Conservation (phyloP, 2,329 filamentous ascomycete genomes). For the Pleochaeta shiraiana region DNA sequence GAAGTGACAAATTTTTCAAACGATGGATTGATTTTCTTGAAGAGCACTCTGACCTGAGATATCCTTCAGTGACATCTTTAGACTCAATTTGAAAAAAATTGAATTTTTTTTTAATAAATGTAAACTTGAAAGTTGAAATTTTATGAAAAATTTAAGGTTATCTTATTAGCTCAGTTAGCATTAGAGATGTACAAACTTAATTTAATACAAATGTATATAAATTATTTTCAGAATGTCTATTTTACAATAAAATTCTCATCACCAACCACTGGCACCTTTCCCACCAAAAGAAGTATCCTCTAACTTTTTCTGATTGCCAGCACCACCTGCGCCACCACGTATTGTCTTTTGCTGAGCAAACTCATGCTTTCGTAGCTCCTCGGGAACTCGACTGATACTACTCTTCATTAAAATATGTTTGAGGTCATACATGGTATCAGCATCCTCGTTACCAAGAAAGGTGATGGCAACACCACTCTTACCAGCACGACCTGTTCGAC, state of each 20-base stretch:
- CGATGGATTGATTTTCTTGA: constrained; percentile 84
- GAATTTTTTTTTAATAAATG: too few relatives aligned
- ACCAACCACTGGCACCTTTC: constrained; percentile 14
- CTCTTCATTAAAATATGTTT: constrained; percentile 93
- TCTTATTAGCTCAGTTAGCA: too few relatives aligned
- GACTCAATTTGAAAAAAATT: too few relatives aligned
- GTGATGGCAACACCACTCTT: constrained; percentile 95
- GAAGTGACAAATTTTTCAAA: constrained; percentile 68
- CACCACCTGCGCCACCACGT: constrained; percentile 21
- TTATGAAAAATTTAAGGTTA: too few relatives aligned
- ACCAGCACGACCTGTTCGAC: constrained; percentile 89
- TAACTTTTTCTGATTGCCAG: constrained; percentile 24
- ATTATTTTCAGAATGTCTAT: too few relatives aligned
- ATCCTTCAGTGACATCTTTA: constrained; percentile 53
- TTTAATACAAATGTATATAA: too few relatives aligned
- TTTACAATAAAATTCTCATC: too few relatives aligned
- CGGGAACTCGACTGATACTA: constrained; percentile 67
- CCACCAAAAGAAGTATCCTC: constrained; percentile 21
- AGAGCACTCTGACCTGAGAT: constrained; percentile 73
- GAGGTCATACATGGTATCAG: constrained; percentile 79
- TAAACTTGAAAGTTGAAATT: too few relatives aligned
- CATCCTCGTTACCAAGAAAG: constrained; percentile 78
- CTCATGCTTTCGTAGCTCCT: constrained; percentile 77
- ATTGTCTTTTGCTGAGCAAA: constrained; percentile 66
- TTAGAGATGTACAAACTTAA: too few relatives aligned